Base-by-base conservation (phyloP, 2,329 filamentous ascomycete genomes). In the Teratosphaeriaceae sp. region DNA sequence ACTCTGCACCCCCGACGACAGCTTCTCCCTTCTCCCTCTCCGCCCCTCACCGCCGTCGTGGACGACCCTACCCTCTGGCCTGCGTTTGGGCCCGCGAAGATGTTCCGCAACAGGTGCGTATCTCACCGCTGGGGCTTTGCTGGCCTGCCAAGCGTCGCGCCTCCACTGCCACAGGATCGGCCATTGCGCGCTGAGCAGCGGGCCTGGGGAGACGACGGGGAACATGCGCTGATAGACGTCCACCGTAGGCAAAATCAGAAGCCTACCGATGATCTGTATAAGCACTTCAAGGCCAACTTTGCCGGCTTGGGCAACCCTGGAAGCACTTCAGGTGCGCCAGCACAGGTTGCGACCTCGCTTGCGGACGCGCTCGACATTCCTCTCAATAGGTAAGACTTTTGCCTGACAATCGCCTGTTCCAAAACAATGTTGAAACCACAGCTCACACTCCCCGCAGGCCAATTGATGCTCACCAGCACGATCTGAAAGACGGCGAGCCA, bases 281-380 rank as follows among this genome's bases (percentile, higher is more conserved):
- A 81, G 66, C 82, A 80, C 64, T 95, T 95, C 69, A 85, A 85
- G 64, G 79, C 86, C 58, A 82, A 79, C 54, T 95, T 94, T 59
- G 9, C 38, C 7, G 22, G 4, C 38, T 29, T 39, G 6, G 13
- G 19, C 53, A 59, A 65, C n/a, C 51, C 38, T 34, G 71, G 74
- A 57, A 67, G 53, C 63, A 74, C 40, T 61, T 68, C 73, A 42
- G 65, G 74, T 56, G 57, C 69, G 53, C 56, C 63, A 54, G 58
- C 68, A 58, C 58, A 68, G 51, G 55, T 57, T 38, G 54, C 60
- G 48, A 56, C 59, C 19, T 55, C 58, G 13, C 63, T 67, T 47
- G 63, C 66, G 19, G 68, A 72, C 57, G 68, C 68, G 49, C 66
- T 70, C 48, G 69, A 71, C 52, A 60, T 69, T 53, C 66, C 68